Evolutionary conservation across 805 yeast genomes (phyloP).

Genomic region (Candida chauliodis): DNA sequence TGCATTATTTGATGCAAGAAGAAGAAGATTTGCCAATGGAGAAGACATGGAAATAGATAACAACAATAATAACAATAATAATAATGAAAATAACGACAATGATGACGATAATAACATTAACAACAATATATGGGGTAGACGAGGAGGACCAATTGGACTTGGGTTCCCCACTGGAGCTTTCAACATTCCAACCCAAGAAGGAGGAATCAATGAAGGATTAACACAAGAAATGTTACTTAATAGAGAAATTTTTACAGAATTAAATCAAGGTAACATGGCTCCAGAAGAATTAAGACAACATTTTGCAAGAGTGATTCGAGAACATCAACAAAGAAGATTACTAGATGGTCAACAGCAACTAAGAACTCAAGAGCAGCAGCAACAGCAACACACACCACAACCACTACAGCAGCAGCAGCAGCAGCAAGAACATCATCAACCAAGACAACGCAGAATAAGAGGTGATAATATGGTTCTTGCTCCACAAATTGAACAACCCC

Average conservation of each 20-base stretch:
- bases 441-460: conserved; percentile 9
- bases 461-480: conserved; percentile 21
- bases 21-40: conserved; percentile 21
- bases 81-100: conserved; percentile 8
- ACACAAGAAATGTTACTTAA: conserved; percentile 22
- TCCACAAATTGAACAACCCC: conserved; percentile 40
- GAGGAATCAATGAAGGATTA: conserved; percentile 6
- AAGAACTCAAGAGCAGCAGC: conserved; percentile 5
- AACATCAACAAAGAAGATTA: conserved; percentile 24
- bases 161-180: neutral
- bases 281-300: conserved; percentile 34
- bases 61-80: conserved; percentile 6
- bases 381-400: too few relatives aligned
- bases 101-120: conserved; percentile 9
- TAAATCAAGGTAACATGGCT: conserved; percentile 26
- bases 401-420: conserved; percentile 9
- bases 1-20: conserved; percentile 25
- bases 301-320: conserved; percentile 25
- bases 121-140: conserved; percentile 4
- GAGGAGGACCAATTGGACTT: neutral
- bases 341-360: conserved; percentile 8
- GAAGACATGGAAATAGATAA: conserved; percentile 16
- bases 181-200: neutral
- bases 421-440: conserved; percentile 6
- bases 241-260: conserved; percentile 28